Evolutionary conservation across 345 rosid species (phyloP).

Genomic region (Conringia planisiliqua): DNA sequence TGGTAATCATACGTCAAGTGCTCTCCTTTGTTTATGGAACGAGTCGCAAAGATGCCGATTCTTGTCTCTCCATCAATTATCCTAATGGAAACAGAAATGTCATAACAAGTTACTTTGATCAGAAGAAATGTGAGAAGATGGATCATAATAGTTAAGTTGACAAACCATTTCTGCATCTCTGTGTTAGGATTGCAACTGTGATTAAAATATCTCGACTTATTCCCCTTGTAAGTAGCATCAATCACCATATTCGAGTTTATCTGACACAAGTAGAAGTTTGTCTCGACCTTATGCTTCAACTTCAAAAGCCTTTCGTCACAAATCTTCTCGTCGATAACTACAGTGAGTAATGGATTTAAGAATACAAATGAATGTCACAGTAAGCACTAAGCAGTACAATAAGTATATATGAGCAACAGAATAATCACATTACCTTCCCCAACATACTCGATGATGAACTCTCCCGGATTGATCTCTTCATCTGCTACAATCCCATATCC

Average conservation of each 20-base stretch:
- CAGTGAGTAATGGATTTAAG: background rate
- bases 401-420: background rate
- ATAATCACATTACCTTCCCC: slow-evolving; percentile 72
- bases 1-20: slow-evolving; percentile 92
- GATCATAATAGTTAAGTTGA: background rate
- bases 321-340: slow-evolving; percentile 92
- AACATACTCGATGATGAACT: slow-evolving; percentile 89
- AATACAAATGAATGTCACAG: background rate
- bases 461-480: slow-evolving; percentile 82
- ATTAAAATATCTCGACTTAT: slow-evolving; percentile 92
- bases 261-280: slow-evolving; percentile 89
- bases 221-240: slow-evolving; percentile 94
- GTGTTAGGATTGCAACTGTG: slow-evolving; percentile 94
- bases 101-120: background rate
- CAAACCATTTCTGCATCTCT: slow-evolving; percentile 97
- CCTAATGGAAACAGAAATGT: slow-evolving; percentile 39
- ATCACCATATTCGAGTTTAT: slow-evolving; percentile 91
- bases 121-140: background rate
- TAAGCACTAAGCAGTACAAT: background rate
- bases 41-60: slow-evolving; percentile 83
- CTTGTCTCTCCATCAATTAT: slow-evolving; percentile 97
- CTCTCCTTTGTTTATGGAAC: slow-evolving; percentile 78
- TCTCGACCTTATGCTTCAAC: slow-evolving; percentile 78
- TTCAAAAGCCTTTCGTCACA: slow-evolving; percentile 95
- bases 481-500: slow-evolving; percentile 88